Base-by-base conservation (phyloP, 345 rosid species). In the Salix udensis region DNA sequence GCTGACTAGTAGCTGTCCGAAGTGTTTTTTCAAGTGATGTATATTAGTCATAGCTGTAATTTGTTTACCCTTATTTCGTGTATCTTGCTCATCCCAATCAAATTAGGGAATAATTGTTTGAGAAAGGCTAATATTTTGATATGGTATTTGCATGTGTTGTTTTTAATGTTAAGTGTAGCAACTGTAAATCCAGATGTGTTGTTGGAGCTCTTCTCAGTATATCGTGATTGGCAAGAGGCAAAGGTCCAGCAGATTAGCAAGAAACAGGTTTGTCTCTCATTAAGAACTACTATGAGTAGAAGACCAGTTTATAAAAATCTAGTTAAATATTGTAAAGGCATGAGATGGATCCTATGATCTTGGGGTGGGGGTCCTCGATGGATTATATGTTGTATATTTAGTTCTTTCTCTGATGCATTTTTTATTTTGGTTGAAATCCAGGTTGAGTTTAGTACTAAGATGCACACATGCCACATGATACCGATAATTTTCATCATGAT, bases 171-270 rank as follows among this genome's bases (percentile, higher is more conserved):
- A 61, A 3, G 79, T 48, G 36, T 62, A 95, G 97, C 85, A 84
- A 82, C 89, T 2, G 90, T 96, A 26, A 83, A 92, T 78, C 98
- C 98, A 6, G 86, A 93, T 79, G 89, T 91, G 80, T 82, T 96
- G 28, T 61, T 87, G 74, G 97, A 96, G 88, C 94, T 96, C 75
- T 91, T 96, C 88, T 88, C 97, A 4, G 77, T 88, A 78, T 93
- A 91, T 70, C 91, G 89, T 15, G 89, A 88, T 53, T 95, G 97
- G 96, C 97, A 91, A 72, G 93, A 91, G 66, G 84, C 55, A 75
- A 89, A 87, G 85, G 86, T 80, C 72, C 84, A 82, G 79, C 79
- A 87, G 69, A 91, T 91, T 28, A 86, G 92, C 91, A 88, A 78
- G 77, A 89, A 81, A 72, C 98, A 95, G 98, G 98, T 90, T 19